phyloP scores from a whole-genome alignment of 108 stramenopile genomes.

The Cyclotella sp. region DNA sequence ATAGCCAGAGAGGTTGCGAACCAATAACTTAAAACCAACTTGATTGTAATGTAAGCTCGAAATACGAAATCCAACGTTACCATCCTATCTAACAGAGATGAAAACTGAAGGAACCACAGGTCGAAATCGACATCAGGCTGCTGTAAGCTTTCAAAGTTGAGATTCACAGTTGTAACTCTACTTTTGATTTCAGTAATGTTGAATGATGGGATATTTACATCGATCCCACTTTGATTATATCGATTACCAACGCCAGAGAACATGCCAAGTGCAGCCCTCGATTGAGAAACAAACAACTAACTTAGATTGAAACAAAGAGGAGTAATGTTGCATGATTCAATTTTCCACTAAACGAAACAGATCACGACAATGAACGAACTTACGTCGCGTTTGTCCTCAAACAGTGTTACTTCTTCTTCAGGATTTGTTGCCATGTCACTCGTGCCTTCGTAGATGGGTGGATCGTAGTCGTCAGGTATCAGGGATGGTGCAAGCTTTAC shows the following conservation, averaged over 20 bases:
- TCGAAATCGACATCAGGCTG: conserved; percentile 52
- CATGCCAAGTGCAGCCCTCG: conserved; percentile 40
- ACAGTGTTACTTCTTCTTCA: conserved; percentile 42
- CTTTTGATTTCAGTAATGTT: conserved; percentile 53
- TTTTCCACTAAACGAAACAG: neutral
- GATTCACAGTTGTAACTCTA: conserved; percentile 44
- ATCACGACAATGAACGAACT: neutral
- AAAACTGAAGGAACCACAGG: conserved; percentile 44
- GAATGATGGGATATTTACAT: conserved; percentile 35
- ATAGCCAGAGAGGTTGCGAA: conserved; percentile 47
- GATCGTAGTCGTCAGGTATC: conserved; percentile 46
- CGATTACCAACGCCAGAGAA: conserved; percentile 45
- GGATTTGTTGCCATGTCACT: conserved; percentile 13
- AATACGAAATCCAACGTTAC: conserved; percentile 41
- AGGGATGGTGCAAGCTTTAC: conserved; percentile 20
- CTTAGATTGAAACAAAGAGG: neutral
- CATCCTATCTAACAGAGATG: conserved; percentile 40
- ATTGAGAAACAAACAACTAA: conserved; percentile 38
- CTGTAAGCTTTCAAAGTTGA: conserved; percentile 42
- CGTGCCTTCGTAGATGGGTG: conserved; percentile 36
- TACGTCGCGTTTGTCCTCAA: conserved; percentile 39
- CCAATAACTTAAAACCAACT: conserved; percentile 51
- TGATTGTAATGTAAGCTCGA: conserved; percentile 43
- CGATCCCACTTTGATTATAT: conserved; percentile 32
- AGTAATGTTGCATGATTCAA: neutral